Evolutionary conservation across 2,329 filamentous ascomycete species (phyloP).

Genomic region (Graphilbum ipis-grandicollis): DNA sequence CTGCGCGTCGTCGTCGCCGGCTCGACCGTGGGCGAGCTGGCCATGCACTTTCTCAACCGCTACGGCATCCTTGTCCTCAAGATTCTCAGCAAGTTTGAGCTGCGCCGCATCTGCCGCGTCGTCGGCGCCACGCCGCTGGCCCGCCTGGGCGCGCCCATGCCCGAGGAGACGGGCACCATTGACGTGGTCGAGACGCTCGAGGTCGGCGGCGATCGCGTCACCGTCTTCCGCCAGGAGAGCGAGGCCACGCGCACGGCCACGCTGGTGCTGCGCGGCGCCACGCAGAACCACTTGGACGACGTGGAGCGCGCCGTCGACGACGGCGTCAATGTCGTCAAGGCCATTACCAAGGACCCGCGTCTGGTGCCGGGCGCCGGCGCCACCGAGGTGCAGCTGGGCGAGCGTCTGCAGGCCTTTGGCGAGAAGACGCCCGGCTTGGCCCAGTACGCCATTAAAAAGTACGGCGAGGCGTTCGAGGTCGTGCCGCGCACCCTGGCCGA

Average conservation of each 20-base stretch:
- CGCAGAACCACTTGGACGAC: conserved; percentile 95
- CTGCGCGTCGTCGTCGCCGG: conserved; percentile 84
- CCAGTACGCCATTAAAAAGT: conserved; percentile 96
- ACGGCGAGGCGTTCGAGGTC: conserved; percentile 92
- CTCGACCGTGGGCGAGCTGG: conserved; percentile 85
- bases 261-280: conserved; percentile 83
- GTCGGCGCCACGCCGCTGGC: conserved; percentile 94
- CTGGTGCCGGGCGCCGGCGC: conserved; percentile 89
- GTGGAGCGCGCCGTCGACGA: conserved; percentile 95
- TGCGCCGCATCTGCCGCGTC: conserved; percentile 84
- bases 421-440: conserved; percentile 86
- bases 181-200: conserved; percentile 94
- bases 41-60: conserved; percentile 94
- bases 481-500: conserved; percentile 87
- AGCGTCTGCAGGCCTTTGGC: conserved; percentile 76
- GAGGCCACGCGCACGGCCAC: conserved; percentile 86
- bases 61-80: conserved; percentile 94
- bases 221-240: conserved; percentile 93
- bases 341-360: conserved; percentile 82
- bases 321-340: conserved; percentile 96
- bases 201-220: conserved; percentile 94
- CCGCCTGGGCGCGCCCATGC: conserved; percentile 91
- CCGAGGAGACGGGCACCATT: conserved; percentile 95
- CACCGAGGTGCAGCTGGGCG: conserved; percentile 83
- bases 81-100: conserved; percentile 94